Percentiles rank a stretch among this genome's conserved stretches.
These are phyloP conservation scores for Choanephora cucurbitarum DNA, from an alignment of 371 early-diverging fungal species.

Conservation along the genomic window DNA sequence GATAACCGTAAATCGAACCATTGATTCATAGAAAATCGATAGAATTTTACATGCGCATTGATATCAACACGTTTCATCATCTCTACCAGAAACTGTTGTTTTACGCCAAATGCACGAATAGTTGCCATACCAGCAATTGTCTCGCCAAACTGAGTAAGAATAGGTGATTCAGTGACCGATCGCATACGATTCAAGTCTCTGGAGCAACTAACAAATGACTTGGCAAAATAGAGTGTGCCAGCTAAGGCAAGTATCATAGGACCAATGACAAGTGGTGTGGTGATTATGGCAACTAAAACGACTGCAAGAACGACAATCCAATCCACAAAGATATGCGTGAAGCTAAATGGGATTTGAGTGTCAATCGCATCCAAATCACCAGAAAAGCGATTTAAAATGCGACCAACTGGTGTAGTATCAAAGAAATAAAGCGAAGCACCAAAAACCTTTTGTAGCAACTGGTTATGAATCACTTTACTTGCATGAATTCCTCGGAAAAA, in stretches of 20 bases:
- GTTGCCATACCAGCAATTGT: slow-evolving; percentile 63
- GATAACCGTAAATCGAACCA: slow-evolving; percentile 81
- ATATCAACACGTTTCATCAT: slow-evolving; percentile 54
- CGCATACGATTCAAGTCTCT: slow-evolving; percentile 80
- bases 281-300: slow-evolving; percentile 55
- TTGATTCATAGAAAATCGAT: slow-evolving; percentile 74
- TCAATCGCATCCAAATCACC: slow-evolving; percentile 51
- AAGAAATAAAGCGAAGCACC: slow-evolving; percentile 40
- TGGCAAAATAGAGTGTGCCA: slow-evolving; percentile 48
- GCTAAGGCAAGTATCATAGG: slow-evolving; percentile 38
- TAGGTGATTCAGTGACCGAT: slow-evolving; percentile 65
- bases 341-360: slow-evolving; percentile 37
- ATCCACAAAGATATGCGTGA: slow-evolving; percentile 55
- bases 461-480: slow-evolving; percentile 11
- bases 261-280: slow-evolving; percentile 55
- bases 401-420: slow-evolving; percentile 57
- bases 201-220: slow-evolving; percentile 60
- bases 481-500: slow-evolving; percentile 50
- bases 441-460: slow-evolving; percentile 22
- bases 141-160: slow-evolving; percentile 74
- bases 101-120: slow-evolving; percentile 76
- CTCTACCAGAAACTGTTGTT: slow-evolving; percentile 53
- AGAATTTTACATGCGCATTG: slow-evolving; percentile 70
- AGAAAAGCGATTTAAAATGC: slow-evolving; percentile 75
- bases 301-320: slow-evolving; percentile 58